Evolutionary conservation across 2,329 filamentous ascomycete species (phyloP).

Genomic region (Chaetomium olivaceum): DNA sequence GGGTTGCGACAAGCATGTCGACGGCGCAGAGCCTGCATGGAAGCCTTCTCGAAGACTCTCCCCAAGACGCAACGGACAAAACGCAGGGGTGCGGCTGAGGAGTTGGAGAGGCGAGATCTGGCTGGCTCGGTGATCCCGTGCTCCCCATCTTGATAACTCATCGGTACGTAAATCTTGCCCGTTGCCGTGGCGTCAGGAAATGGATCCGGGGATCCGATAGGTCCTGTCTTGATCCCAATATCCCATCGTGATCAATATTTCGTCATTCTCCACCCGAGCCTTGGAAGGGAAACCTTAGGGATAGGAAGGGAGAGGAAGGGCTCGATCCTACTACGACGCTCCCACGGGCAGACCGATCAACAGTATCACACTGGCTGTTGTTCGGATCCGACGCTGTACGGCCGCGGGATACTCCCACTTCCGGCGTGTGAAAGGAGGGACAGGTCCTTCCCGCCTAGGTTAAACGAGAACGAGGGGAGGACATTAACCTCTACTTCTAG

Average conservation of each 20-base stretch:
- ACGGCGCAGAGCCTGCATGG: slow-evolving; percentile 23
- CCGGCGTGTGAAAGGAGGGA: neutral
- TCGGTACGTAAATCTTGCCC: slow-evolving; percentile 12
- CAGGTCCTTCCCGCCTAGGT: slow-evolving; percentile 11
- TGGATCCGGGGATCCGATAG: neutral
- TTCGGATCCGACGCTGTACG: neutral
- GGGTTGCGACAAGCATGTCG: slow-evolving; percentile 8
- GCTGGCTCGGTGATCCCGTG: slow-evolving; percentile 17
- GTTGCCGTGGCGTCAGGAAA: slow-evolving; percentile 12
- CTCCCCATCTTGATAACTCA: neutral
- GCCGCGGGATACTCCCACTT: neutral
- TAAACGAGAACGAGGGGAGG: neutral
- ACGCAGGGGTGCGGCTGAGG: slow-evolving; percentile 27
- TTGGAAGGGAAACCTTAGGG: neutral
- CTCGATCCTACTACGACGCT: slow-evolving; percentile 17
- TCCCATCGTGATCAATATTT: slow-evolving; percentile 12
- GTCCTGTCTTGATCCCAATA: neutral
- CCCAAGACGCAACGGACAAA: slow-evolving; percentile 1
- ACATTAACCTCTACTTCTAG: neutral
- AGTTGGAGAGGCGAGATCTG: slow-evolving; percentile 8
- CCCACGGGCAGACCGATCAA: slow-evolving; percentile 4
- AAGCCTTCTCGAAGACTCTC: slow-evolving; percentile 30
- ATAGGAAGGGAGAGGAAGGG: neutral
- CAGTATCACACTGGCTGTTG: neutral
- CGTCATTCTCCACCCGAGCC: neutral